Conservation (phyloP, 1,284 basidiomycete genomes). For the Neolentinus lepideus region DNA sequence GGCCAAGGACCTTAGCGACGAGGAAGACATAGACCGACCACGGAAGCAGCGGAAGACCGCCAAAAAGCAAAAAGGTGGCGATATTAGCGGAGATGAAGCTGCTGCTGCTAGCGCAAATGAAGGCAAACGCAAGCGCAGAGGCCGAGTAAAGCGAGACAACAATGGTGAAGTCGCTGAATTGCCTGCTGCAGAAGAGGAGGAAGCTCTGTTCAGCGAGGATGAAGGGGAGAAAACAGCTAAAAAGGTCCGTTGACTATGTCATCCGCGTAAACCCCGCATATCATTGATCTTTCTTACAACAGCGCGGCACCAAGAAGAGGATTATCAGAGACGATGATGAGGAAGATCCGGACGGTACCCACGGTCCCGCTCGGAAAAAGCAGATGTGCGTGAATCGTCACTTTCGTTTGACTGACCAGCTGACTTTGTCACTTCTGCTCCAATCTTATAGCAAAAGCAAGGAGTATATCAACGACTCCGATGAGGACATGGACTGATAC, state of each 20-base stretch:
- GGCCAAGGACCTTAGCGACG: slow-evolving; percentile 63
- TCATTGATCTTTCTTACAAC: slow-evolving; percentile 3
- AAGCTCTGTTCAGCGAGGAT: slow-evolving; percentile 59
- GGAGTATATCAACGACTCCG: slow-evolving; percentile 71
- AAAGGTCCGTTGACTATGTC: slow-evolving; percentile 39
- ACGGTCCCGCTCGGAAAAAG: slow-evolving; percentile 50
- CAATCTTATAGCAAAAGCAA: slow-evolving; percentile 60
- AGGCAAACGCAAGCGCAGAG: slow-evolving; percentile 23
- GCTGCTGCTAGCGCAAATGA: slow-evolving; percentile 22
- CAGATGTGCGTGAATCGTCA: slow-evolving; percentile 52
- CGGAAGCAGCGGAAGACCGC: slow-evolving; percentile 52
- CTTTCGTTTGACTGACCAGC: neutral
- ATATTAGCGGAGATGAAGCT: slow-evolving; percentile 46
- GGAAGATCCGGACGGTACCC: slow-evolving; percentile 42
- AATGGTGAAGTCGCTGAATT: slow-evolving; percentile 17
- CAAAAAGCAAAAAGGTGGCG: slow-evolving; percentile 39
- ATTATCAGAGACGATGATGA: slow-evolving; percentile 73
- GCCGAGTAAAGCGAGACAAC: slow-evolving; percentile 20
- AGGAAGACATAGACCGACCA: slow-evolving; percentile 39
- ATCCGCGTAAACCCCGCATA: neutral
- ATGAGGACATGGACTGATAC: slow-evolving; percentile 53
- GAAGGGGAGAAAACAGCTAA: slow-evolving; percentile 53
- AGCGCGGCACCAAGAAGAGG: slow-evolving; percentile 59
- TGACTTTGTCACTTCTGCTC: neutral
- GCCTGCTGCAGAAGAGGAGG: slow-evolving; percentile 34